phyloP scores from a whole-genome alignment of 305 asterid species.

The Fraxinus velutina region DNA sequence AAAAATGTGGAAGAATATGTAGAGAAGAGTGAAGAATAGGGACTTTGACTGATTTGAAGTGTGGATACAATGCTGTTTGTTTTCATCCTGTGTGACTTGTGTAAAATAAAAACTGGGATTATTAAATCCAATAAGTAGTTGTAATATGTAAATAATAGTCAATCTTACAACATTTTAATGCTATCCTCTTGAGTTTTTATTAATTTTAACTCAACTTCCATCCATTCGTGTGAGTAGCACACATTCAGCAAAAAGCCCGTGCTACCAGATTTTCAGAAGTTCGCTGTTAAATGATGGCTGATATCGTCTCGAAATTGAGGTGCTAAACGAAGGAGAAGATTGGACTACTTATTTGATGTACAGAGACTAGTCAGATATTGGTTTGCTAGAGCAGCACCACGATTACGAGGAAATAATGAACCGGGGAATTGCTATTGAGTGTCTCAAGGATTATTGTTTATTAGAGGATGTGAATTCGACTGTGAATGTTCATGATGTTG shows the following conservation, averaged over 20 bases:
- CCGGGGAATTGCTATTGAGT: not conserved
- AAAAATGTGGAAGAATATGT: conserved; percentile 5
- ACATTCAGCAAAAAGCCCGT: not conserved
- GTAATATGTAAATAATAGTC: not conserved
- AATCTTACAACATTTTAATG: not conserved
- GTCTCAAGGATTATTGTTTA: not conserved
- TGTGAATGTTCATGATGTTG: not conserved
- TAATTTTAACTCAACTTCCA: not conserved
- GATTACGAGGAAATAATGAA: not conserved
- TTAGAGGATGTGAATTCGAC: not conserved
- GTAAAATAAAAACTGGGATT: not conserved
- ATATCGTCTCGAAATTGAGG: not conserved
- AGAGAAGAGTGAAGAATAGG: not conserved
- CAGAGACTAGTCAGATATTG: not conserved
- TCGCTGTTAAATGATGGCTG: not conserved
- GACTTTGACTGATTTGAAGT: not conserved
- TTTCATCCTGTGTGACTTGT: not conserved
- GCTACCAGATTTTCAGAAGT: not conserved
- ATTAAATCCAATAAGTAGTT: not conserved
- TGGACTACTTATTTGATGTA: not conserved
- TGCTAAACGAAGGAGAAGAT: not conserved
- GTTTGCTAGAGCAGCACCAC: not conserved
- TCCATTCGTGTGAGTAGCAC: not conserved
- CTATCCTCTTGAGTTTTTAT: not conserved
- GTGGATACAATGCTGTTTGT: not conserved